Evolutionary conservation across 768 basidiomycete genomes (phyloP).

Genomic region (Xerocomus spinulosus): DNA sequence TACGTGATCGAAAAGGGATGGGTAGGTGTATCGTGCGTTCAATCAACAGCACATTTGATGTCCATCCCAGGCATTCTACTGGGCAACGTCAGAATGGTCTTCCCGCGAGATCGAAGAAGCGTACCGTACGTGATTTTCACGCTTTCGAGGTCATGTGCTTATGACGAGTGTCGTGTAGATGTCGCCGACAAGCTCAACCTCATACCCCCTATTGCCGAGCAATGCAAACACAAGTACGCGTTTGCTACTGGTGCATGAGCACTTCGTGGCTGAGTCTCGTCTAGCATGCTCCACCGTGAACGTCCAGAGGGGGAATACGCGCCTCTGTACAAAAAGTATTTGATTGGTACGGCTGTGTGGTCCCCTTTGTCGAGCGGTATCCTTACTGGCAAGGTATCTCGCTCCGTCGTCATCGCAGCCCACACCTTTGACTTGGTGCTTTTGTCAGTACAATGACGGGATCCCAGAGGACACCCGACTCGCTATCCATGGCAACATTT

Average conservation of each 20-base stretch:
- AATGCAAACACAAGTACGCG: slow-evolving; percentile 43
- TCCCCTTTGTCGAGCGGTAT: slow-evolving; percentile 52
- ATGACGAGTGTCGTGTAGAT: slow-evolving; percentile 23
- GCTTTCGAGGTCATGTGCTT: not conserved
- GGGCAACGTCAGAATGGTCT: slow-evolving; percentile 56
- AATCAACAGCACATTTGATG: not conserved
- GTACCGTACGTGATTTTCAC: slow-evolving; percentile 23
- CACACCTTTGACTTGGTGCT: too few species aligned
- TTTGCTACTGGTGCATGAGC: not conserved
- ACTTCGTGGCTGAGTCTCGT: not conserved
- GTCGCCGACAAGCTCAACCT: slow-evolving; percentile 49
- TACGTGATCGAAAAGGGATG: slow-evolving; percentile 47
- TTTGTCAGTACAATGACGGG: slow-evolving; percentile 42
- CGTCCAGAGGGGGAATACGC: slow-evolving; percentile 52
- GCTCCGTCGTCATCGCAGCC: not conserved
- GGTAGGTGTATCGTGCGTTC: slow-evolving; percentile 20
- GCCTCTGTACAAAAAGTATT: slow-evolving; percentile 43
- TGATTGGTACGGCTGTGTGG: slow-evolving; percentile 49
- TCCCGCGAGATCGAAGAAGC: slow-evolving; percentile 47
- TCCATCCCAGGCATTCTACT: slow-evolving; percentile 34
- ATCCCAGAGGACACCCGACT: slow-evolving; percentile 51
- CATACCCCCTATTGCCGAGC: slow-evolving; percentile 48
- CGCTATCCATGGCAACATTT: slow-evolving; percentile 43
- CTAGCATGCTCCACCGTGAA: slow-evolving; percentile 50
- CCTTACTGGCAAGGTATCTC: slow-evolving; percentile 47